These are phyloP conservation scores for Dictyostelium firmibasis DNA, from an alignment of 78 protist species.

Conservation along the genomic window DNA sequence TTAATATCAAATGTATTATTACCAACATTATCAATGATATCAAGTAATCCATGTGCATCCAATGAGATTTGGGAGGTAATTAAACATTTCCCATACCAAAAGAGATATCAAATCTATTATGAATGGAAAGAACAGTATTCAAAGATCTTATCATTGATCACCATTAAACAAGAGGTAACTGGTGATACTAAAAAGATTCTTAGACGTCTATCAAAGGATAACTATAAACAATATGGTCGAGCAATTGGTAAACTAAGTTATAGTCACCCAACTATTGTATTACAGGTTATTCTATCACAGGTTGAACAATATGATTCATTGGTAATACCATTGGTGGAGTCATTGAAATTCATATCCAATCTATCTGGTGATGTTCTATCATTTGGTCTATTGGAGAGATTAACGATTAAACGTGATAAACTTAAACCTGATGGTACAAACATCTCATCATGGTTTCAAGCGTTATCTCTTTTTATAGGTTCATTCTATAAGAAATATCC, in stretches of 20 bases:
- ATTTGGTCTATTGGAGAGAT: constrained; percentile 16
- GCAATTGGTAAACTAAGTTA: constrained; percentile 77
- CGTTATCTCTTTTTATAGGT: constrained; percentile 67
- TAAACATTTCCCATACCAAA: constrained; percentile 12
- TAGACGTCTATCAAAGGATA: constrained; percentile 82
- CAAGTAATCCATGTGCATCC: constrained; percentile 19
- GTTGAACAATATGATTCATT: constrained; percentile 78
- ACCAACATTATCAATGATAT: constrained; percentile 34
- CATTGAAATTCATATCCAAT: constrained; percentile 46
- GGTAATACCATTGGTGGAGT: constrained; percentile 68
- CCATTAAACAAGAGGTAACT: not conserved
- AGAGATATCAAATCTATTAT: constrained; percentile 47
- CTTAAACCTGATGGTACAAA: constrained; percentile 84
- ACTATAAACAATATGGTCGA: constrained; percentile 78
- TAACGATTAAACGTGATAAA: constrained; percentile 12
- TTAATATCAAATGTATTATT: not conserved
- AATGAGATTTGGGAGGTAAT: constrained; percentile 64
- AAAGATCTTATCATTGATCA: not conserved
- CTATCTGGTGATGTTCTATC: constrained; percentile 60
- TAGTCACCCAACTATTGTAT: constrained; percentile 40
- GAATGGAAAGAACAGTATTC: constrained; percentile 38
- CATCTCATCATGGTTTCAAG: constrained; percentile 77
- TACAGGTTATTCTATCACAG: constrained; percentile 41
- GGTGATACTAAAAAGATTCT: constrained; percentile 44
- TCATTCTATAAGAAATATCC: constrained; percentile 72